Evolutionary conservation across 116 monocot species (phyloP), one percentile per base, ranked within the genome.

Genomic region (Iris pallida): DNA sequence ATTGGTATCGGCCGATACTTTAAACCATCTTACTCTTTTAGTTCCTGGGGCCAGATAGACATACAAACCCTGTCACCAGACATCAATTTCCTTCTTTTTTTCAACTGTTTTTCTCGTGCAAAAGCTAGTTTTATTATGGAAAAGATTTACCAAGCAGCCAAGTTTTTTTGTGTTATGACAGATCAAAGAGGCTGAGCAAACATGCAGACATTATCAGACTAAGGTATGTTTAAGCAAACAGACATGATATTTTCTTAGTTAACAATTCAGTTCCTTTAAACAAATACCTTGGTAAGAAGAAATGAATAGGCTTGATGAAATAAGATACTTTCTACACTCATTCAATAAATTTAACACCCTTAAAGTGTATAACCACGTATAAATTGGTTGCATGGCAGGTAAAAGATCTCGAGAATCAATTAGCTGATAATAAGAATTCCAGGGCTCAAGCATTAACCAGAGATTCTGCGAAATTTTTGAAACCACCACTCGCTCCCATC

Each of bases 331-430:
- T 30, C 30, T 30, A 61, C 44, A 63, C 8, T 74, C 9, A 46
- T 15, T 45, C 56, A 42, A 17, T 17, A 14, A 18, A 13, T 47
- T 10, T 55, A 54, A 42, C 6, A 41, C 30, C 30, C 30, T 30
- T 30, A 30, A 30, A 30, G 30, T 3, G 2, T 30, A 30, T 30
- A 30, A 30, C 30, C 30, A 30, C 30, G 30, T 30, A 60, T 30
- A 40, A 8, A 13, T 44, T 62, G 43, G 6, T 20, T 44, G 62
- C 42, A 61, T 61, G 45, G 44, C 84, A 95, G 95, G 68, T 91
- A n/a, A 95, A 61, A 47, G 88, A 95, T 7, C 76, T 95, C 9
- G 95, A 91, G 54, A 86, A 61, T 71, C 91, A 88, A 75, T 55
- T 88, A 18, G 76, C 74, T 12, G 79, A 84, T 20, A 74, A 71